Evolutionary conservation across 768 basidiomycete genomes (phyloP).

Genomic region (Hygrocybe punicea): DNA sequence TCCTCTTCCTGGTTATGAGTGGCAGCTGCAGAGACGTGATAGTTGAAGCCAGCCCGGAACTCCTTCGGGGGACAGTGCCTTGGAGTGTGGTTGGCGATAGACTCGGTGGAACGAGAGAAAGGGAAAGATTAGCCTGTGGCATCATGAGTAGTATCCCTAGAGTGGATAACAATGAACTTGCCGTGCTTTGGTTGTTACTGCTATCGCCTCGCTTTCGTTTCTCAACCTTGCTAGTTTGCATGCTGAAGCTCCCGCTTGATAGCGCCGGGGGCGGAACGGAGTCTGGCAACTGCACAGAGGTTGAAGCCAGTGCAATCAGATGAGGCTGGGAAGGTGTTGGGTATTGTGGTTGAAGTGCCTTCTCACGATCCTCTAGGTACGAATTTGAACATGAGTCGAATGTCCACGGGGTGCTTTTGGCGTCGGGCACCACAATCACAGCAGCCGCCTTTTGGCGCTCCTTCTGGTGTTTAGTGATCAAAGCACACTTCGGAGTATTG

Average conservation of each 20-base stretch:
- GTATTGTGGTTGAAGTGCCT: background rate
- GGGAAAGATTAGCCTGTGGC: no score
- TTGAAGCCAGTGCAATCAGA: background rate
- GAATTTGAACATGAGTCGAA: slow-evolving; percentile 4
- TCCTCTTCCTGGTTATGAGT: no score
- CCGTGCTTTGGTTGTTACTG: background rate
- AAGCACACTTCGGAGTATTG: background rate
- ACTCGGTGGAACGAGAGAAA: no score
- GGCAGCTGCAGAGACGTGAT: no score
- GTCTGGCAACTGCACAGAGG: background rate
- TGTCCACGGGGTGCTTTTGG: slow-evolving; percentile 12
- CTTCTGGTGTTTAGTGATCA: slow-evolving; percentile 2
- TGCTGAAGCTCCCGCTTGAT: no score
- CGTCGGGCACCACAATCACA: slow-evolving; percentile 14
- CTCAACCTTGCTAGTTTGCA: background rate
- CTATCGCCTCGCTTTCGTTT: background rate
- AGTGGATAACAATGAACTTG: background rate
- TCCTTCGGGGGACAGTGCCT: no score
- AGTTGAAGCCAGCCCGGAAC: no score
- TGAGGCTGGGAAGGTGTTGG: background rate
- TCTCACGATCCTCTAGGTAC: background rate
- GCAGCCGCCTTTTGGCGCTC: background rate
- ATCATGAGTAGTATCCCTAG: no score
- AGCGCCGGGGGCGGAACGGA: background rate
- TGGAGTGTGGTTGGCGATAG: no score